These are phyloP conservation scores for Plantago rigida DNA, from an alignment of 305 asterid genomes.

Conservation along the genomic window DNA sequence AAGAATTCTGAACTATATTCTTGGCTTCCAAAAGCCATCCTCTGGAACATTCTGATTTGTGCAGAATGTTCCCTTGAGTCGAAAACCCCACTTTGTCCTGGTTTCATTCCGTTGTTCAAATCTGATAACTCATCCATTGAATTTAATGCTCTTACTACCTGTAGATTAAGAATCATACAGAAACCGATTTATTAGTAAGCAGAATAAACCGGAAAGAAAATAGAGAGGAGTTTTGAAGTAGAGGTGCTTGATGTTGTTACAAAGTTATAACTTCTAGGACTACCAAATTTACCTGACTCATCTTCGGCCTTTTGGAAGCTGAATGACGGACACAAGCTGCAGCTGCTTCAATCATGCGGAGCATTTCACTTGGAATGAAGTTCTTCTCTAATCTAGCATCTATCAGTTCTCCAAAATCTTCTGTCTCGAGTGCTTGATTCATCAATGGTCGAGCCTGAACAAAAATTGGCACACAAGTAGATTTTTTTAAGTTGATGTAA, in stretches of 20 bases:
- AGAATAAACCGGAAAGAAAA: no score
- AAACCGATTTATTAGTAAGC: no score
- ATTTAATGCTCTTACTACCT: no score
- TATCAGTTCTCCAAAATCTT: slow-evolving; percentile 50
- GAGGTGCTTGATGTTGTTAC: background rate
- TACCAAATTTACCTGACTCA: slow-evolving; percentile 53
- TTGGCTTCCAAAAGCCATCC: no score
- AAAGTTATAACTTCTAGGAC: background rate
- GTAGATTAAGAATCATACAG: no score
- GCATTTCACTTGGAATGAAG: slow-evolving; percentile 58
- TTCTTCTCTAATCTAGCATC: slow-evolving; percentile 50
- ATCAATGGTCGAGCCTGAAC: slow-evolving; percentile 79
- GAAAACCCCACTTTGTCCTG: no score
- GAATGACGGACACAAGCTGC: slow-evolving; percentile 83
- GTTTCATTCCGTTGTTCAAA: no score
- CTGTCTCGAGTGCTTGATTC: slow-evolving; percentile 61
- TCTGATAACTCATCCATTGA: no score
- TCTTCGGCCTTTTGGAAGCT: slow-evolving; percentile 66
- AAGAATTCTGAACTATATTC: no score
- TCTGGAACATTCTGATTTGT: no score
- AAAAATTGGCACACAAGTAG: background rate
- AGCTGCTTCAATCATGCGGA: slow-evolving; percentile 81
- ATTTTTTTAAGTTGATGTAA: background rate
- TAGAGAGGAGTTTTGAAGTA: slow-evolving; percentile 1
- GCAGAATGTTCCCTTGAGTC: no score